These are phyloP conservation scores for Helianthus annuus DNA, from an alignment of 129 eudicot genomes.

Conservation along the genomic window HanXRQr2.0-SUNRISE NC_035441.2:157978803-157979302, in stretches of 20 bases:
- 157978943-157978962: constrained; percentile 38
- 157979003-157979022: background rate
- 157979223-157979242: too few species aligned
- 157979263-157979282: too few species aligned
- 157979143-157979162: background rate
- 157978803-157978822: background rate
- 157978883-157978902: constrained; percentile 10
- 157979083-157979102: background rate
- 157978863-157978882: constrained; percentile 19
- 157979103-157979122: background rate
- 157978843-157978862: constrained; percentile 1
- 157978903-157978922: background rate
- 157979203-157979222: too few species aligned
- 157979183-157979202: too few species aligned
- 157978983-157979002: constrained; percentile 17
- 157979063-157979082: constrained; percentile 5
- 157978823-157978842: constrained; percentile 9
- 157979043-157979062: constrained; percentile 8
- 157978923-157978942: constrained; percentile 29
- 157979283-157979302: too few species aligned
- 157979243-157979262: too few species aligned
- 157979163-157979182: background rate
- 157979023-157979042: constrained; percentile 22
- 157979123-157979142: constrained; percentile 14
- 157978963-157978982: constrained; percentile 41